These are phyloP conservation scores for Fusarium sterilihyphosum DNA, from an alignment of 2,329 filamentous ascomycete genomes.

Conservation along the genomic window DNA sequence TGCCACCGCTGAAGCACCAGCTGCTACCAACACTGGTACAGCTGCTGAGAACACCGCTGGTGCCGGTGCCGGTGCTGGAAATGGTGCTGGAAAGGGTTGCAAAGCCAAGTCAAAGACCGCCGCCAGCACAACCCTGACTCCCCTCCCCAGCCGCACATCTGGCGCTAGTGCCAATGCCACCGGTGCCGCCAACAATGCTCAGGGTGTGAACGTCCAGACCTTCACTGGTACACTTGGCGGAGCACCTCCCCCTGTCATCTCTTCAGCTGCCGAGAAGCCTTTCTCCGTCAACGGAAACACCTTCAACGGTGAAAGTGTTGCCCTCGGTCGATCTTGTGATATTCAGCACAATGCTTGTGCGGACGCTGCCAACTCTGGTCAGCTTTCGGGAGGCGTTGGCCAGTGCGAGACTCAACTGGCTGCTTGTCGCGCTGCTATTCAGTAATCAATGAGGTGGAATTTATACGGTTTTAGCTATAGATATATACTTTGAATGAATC, in stretches of 20 bases:
- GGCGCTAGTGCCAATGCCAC: background rate
- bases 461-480: background rate
- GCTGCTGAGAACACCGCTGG: background rate
- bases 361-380: background rate
- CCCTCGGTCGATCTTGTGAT: background rate
- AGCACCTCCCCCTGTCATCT: background rate
- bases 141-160: background rate
- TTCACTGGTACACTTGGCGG: background rate
- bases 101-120: background rate
- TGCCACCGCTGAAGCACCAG: background rate
- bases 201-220: background rate
- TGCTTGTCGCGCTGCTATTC: background rate
- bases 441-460: background rate
- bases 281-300: conserved; percentile 6
- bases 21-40: background rate
- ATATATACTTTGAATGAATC: background rate
- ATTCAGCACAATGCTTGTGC: conserved; percentile 3
- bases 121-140: background rate
- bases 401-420: background rate
- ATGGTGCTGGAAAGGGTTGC: background rate
- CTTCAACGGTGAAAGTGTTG: background rate
- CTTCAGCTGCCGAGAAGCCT: background rate
- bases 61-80: background rate
- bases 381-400: background rate
- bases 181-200: background rate